Conservation (phyloP, 208 protist species). For the Trypanosomatidae sp. region DNA sequence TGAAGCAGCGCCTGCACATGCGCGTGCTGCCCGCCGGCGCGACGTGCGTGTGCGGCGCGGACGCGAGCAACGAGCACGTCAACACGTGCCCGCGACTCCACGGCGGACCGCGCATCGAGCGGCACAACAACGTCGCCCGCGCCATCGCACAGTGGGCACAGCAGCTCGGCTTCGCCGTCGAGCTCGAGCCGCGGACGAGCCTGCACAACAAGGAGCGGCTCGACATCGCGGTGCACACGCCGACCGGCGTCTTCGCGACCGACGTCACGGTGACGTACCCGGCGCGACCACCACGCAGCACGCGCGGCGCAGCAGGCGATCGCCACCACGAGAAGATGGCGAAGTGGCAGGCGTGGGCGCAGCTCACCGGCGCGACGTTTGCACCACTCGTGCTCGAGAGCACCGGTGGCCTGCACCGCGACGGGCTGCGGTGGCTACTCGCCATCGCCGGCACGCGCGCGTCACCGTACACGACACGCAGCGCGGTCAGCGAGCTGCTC, state of each 20-base stretch:
- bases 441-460: neutral
- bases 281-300: neutral
- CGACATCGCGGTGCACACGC: constrained; percentile 6
- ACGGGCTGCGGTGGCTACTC: constrained; percentile 8
- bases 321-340: constrained; percentile 1
- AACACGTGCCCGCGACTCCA: constrained; percentile 10
- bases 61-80: constrained; percentile 12
- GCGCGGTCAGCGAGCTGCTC: neutral
- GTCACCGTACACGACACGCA: constrained; percentile 4
- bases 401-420: constrained; percentile 8
- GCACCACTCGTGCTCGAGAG: constrained; percentile 10
- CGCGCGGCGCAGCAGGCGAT: neutral
- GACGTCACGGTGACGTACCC: constrained; percentile 15
- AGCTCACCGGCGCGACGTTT: constrained; percentile 3
- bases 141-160: constrained; percentile 6
- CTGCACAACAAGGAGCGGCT: constrained; percentile 3
- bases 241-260: constrained; percentile 5
- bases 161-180: constrained; percentile 4
- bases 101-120: constrained; percentile 2
- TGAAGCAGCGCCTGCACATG: constrained; percentile 8
- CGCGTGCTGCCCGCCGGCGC: constrained; percentile 3
- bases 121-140: constrained; percentile 10
- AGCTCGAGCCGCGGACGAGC: constrained; percentile 4
- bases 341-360: constrained; percentile 11
- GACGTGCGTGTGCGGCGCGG: constrained; percentile 5